phyloP scores from a whole-genome alignment of 371 early-diverging fungal species.

The Dichotomocladium elegans region DNA sequence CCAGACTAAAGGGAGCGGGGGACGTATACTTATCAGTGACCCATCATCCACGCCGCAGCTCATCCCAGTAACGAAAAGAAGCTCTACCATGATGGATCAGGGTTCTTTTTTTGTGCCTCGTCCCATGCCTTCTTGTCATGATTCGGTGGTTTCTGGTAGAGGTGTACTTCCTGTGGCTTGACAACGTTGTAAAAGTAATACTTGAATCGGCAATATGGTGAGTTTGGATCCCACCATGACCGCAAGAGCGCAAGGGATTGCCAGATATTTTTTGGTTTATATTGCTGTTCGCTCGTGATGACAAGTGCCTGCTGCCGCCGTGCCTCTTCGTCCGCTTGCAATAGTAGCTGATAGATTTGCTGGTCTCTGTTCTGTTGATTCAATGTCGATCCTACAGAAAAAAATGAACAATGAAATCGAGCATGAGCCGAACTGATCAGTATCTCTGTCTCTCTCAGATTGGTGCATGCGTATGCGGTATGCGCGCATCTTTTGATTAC shows the following conservation, averaged over 20 bases:
- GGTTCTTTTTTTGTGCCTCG: slow-evolving; percentile 79
- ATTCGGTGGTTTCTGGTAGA: slow-evolving; percentile 71
- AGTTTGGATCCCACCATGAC: slow-evolving; percentile 75
- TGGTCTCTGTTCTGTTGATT: slow-evolving; percentile 20
- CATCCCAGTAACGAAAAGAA: not conserved
- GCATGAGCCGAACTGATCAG: no score
- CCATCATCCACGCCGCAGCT: not conserved
- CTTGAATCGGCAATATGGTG: slow-evolving; percentile 78
- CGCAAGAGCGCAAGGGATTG: slow-evolving; percentile 60
- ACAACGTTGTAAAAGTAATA: slow-evolving; percentile 92
- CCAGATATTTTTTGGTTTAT: slow-evolving; percentile 44
- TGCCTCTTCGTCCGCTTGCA: slow-evolving; percentile 27
- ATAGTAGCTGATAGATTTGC: slow-evolving; percentile 29
- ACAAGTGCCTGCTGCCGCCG: slow-evolving; percentile 32
- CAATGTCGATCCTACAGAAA: slow-evolving; percentile 13
- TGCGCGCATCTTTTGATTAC: no score
- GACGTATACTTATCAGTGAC: no score
- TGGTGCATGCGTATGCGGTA: no score
- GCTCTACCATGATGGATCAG: slow-evolving; percentile 71
- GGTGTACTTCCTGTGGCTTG: slow-evolving; percentile 69
- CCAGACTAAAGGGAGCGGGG: slow-evolving; percentile 37
- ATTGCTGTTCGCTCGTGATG: slow-evolving; percentile 15
- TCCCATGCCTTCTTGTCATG: slow-evolving; percentile 77
- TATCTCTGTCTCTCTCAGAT: no score
- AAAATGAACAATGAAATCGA: not conserved